Evolutionary conservation across 2,329 filamentous ascomycete species (phyloP).

Genomic region (Gnomoniopsis smithogilvyi): DNA sequence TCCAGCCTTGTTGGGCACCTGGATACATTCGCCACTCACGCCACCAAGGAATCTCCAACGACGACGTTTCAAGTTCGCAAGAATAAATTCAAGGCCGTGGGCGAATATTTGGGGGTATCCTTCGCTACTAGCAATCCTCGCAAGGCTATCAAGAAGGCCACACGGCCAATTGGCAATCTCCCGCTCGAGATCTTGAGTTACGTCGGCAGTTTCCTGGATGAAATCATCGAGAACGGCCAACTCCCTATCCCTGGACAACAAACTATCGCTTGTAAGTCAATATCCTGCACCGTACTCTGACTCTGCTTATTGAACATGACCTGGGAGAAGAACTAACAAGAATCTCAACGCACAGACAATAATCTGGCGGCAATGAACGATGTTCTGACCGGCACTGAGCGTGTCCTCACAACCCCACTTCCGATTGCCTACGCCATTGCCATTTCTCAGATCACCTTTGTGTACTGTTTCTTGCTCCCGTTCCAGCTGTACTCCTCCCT

Average conservation of each 20-base stretch:
- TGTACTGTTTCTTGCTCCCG: slow-evolving; percentile 69
- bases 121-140: slow-evolving; percentile 69
- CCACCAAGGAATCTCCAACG: slow-evolving; percentile 34
- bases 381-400: slow-evolving; percentile 63
- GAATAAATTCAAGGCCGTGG: slow-evolving; percentile 47
- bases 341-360: slow-evolving; percentile 23
- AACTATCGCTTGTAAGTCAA: slow-evolving; percentile 44
- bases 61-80: slow-evolving; percentile 29
- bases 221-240: slow-evolving; percentile 47
- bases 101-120: slow-evolving; percentile 64
- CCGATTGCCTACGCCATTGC: slow-evolving; percentile 73
- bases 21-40: slow-evolving; percentile 59
- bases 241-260: slow-evolving; percentile 48
- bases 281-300: neutral
- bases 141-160: slow-evolving; percentile 64
- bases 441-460: slow-evolving; percentile 74
- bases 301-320: neutral
- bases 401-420: slow-evolving; percentile 70
- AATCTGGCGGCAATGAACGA: slow-evolving; percentile 60
- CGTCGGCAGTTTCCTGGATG: slow-evolving; percentile 58
- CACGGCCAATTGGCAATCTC: slow-evolving; percentile 66
- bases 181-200: slow-evolving; percentile 70
- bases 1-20: slow-evolving; percentile 59
- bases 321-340: neutral
- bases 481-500: slow-evolving; percentile 65